Conservation (phyloP, 352 stramenopile genomes). For the Globisporangium emineosum region DNA sequence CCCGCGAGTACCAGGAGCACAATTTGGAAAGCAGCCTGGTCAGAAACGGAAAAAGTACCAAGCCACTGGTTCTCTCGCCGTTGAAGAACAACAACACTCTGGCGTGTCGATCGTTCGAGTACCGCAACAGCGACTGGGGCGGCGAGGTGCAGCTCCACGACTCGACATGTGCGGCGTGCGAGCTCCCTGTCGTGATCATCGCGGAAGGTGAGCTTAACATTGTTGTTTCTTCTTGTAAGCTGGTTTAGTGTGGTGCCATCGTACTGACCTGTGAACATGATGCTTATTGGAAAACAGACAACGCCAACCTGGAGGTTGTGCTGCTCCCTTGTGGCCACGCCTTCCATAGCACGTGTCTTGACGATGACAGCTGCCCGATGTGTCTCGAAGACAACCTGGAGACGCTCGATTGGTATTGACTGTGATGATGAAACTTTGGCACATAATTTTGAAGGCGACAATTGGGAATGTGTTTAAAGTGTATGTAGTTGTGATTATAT, state of each 20-base stretch:
- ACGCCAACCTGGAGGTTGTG: constrained; percentile 69
- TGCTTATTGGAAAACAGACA: constrained; percentile 33
- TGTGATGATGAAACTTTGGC: not conserved
- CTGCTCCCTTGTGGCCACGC: constrained; percentile 80
- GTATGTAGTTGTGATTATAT: constrained; percentile 2
- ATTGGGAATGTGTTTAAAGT: not conserved
- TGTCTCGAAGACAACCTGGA: constrained; percentile 61
- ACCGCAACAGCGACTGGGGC: constrained; percentile 84
- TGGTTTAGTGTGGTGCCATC: not conserved
- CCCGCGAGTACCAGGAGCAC: constrained; percentile 17
- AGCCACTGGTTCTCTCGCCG: not conserved
- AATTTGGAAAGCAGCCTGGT: not conserved
- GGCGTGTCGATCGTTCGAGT: constrained; percentile 64
- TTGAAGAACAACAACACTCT: constrained; percentile 17
- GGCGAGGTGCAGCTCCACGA: constrained; percentile 85
- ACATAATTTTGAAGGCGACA: constrained; percentile 12
- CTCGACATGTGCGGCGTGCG: constrained; percentile 63
- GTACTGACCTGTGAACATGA: not conserved
- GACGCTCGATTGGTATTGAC: constrained; percentile 34
- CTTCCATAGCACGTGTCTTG: constrained; percentile 64
- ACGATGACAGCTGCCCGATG: constrained; percentile 58
- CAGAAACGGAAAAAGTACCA: not conserved
- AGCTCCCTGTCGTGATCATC: constrained; percentile 82
- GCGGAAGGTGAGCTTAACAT: constrained; percentile 44
- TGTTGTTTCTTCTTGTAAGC: constrained; percentile 6